Base-by-base conservation (phyloP, 2,329 filamentous ascomycete species). In the Apiospora arundinis region DNA sequence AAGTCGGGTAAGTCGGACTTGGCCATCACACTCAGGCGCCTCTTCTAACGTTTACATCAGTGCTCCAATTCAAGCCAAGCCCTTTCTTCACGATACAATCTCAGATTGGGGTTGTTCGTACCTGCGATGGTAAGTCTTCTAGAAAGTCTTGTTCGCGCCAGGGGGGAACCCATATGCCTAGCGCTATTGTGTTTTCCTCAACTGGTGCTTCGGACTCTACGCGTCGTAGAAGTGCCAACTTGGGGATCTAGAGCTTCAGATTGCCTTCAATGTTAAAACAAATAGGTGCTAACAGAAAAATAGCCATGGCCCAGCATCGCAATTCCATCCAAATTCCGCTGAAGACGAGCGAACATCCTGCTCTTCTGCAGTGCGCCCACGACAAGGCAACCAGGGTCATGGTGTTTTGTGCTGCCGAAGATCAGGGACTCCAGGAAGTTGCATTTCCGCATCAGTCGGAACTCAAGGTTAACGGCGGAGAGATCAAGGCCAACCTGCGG, bases 401-500 rank as follows among this genome's bases (percentile, higher is more conserved):
- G 89, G 86, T 98, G 5, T 97, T 97, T 79, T 97, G 95, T 77
- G 91, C 93, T 4, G 85, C 86, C 1, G 92, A 94, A 70, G 86
- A 86, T 21, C 82, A 87, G 18, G 89, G 88, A 21, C 81, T 85
- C 2, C 93, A 93, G 68, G 94, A 98, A 73, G 91, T 99, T 70
- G 85, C 93, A 0, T 99, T 99, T 75, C 96, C 96, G 1, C 91
- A 95, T 76, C 95, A 98, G 82, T 93, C 96, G 44, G 96, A 99
- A 80, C 88, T 99, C 71, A 95, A 95, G 79, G 90, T 97, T 70
- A 99, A 99, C 76, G 88, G 91, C 12, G 92, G 92, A 45, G 94
- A 98, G 71, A 88, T 98, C 75, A 96, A 95, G 81, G 92, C 93
- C n/a, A 99, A 98, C 80, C 87, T 97, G 75, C 93, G 96, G 75